Percentiles rank a stretch among this genome's conserved stretches.
Conservation (phyloP, 345 rosid species). For the Hibiscus syriacus region DNA sequence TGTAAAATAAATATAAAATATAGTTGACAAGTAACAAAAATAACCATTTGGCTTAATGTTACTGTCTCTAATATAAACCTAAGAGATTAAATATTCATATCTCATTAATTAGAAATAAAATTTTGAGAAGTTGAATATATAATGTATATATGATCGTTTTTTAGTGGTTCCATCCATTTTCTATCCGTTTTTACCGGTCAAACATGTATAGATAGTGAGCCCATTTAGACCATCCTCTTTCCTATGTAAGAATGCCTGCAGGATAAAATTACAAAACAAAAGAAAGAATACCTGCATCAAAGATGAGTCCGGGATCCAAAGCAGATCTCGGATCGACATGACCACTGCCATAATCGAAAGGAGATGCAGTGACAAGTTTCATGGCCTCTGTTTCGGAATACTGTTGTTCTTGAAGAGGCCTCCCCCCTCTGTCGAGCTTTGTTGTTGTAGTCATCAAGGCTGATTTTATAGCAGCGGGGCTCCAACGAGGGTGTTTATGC, state of each 20-base stretch:
- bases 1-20: too few species aligned
- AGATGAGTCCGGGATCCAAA: conserved; percentile 90
- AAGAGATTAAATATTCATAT: too few species aligned
- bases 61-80: too few species aligned
- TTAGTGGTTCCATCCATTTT: too few species aligned
- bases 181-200: too few species aligned
- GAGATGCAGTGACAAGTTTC: conserved; percentile 78
- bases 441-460: conserved; percentile 93
- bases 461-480: conserved; percentile 96
- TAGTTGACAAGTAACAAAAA: too few species aligned
- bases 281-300: conserved; percentile 66
- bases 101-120: too few species aligned
- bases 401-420: conserved; percentile 89
- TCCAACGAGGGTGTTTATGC: conserved; percentile 94
- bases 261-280: not conserved
- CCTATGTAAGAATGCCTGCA: not conserved
- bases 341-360: conserved; percentile 96
- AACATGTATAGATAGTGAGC: too few species aligned
- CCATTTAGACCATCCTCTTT: not conserved
- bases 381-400: conserved; percentile 75
- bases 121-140: too few species aligned
- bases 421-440: conserved; percentile 71
- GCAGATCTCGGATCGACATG: conserved; percentile 95
- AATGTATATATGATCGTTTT: too few species aligned
- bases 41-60: too few species aligned